Base-by-base conservation (phyloP, 805 yeast species). In the Zygotorulaspora danielsina region DNA sequence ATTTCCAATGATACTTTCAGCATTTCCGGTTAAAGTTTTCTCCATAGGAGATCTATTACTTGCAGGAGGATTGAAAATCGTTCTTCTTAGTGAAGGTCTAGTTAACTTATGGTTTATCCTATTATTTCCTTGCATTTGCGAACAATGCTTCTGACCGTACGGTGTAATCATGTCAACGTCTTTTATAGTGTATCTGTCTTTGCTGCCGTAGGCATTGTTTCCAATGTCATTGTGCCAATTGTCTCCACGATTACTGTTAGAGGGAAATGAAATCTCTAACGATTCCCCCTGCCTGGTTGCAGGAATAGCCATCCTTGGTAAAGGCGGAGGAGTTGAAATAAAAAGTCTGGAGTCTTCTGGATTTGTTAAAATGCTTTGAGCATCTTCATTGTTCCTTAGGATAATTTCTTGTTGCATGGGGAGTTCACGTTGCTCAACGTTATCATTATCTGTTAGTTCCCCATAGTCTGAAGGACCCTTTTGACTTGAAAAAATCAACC, bases 221-320 rank as follows among this genome's bases (percentile, higher is more conserved):
- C 39, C 42, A 13, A 27, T 43, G 35, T 30, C 39, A 21, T 33
- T 38, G 30, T 27, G 26, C 39, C 40, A 36, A 19, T 25, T 36
- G 13, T 39, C 45, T 16, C 13, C 13, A 12, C 32, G 39, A 16
- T 27, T 19, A 11, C 29, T 28, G 17, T 40, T 32, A 5, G 41
- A 12, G 3, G 48, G 47, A n/a, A 50, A 49, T 5, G 82, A 81
- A 19, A 85, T 84, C 53, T 84, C 93, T 2, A 84, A 75, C 0
- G 90, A 75, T 50, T 80, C 93, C 5, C 94, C 94, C 26, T 76
- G 75, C 48, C 88, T 63, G 0, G 90, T 82, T 0, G 93, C 84
- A 1, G 94, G 89, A 36, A 85, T 84, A 0, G 94, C 84, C 80
- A 84, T 76, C 53, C 65, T 73, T n/a, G 82, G 83, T 1, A 80